Evolutionary conservation across 257 asterid genomes (phyloP).

Genomic region (Cinchona pubescens): DNA sequence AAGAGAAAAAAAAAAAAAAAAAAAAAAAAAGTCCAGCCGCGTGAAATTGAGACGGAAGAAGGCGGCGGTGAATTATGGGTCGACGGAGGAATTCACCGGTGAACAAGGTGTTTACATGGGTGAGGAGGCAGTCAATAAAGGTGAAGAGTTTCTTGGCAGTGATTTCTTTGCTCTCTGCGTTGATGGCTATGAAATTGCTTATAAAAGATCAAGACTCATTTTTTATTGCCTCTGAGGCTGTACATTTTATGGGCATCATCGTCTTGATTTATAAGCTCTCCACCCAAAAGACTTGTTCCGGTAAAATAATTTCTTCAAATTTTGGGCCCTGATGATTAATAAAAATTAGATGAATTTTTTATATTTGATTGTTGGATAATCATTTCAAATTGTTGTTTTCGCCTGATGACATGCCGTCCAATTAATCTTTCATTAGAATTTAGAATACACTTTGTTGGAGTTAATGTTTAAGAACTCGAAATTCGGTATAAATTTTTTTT

Average conservation of each 20-base stretch:
- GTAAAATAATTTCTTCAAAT: slow-evolving; percentile 27
- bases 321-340: not conserved
- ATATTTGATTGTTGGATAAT: not conserved
- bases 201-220: slow-evolving; percentile 55
- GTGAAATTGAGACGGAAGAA: not conserved
- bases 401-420: not conserved
- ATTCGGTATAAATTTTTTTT: too few relatives aligned
- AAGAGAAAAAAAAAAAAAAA: too few relatives aligned
- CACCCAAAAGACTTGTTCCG: slow-evolving; percentile 72
- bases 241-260: slow-evolving; percentile 65
- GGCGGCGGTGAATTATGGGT: slow-evolving; percentile 46
- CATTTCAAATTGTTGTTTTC: not conserved
- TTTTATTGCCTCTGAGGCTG: slow-evolving; percentile 57
- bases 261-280: slow-evolving; percentile 76
- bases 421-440: too few relatives aligned
- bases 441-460: too few relatives aligned
- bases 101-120: slow-evolving; percentile 65
- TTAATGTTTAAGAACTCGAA: too few relatives aligned
- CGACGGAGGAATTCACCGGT: slow-evolving; percentile 55
- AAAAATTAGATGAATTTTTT: not conserved
- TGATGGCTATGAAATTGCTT: slow-evolving; percentile 60
- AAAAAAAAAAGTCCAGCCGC: too few relatives aligned
- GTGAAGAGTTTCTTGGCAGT: slow-evolving; percentile 59
- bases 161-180: slow-evolving; percentile 25
- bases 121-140: slow-evolving; percentile 70